Evolutionary conservation across 257 asterid species (phyloP), one percentile per base, ranked within the genome.

Genomic region (Solanum microdontum): DNA sequence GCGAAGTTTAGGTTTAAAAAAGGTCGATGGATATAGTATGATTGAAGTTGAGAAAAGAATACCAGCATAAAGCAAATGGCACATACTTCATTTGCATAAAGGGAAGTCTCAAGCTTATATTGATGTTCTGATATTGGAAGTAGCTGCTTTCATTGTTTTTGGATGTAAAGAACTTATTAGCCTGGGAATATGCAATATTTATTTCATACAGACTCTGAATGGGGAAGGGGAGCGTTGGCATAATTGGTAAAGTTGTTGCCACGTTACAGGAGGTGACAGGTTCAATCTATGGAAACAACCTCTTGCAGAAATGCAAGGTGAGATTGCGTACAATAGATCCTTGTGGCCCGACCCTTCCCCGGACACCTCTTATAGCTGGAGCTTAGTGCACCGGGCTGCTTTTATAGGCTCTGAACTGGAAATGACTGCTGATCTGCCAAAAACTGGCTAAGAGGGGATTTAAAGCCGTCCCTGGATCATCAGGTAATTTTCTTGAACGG

Each of bases 21-120:
- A 96, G 93, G 94, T 91, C 32, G 96, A 91, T 55, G 99, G 98
- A 7, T 92, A 86, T 87, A 95, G 99, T 82, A 91, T 91, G 95
- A 94, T 96, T 83, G 93, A 92, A 92, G 89, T 88, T 85, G 87
- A 87, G 84, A 40, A 72, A 62, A 14, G 34, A 30, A 39, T 72
- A 85, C 21, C 82, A 14, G 68, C 12, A 30, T 37, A 37, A 72
- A 85, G 60, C 68, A 34, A 21, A 72, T 82, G 28, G 33, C 11
- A 39, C 82, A 24, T 68, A 24, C 87, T 13, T 62, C 82, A 37
- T 28, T 37, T 26, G 64, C 45, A 64, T 9, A 37, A 39, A 48
- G 43, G 45, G 43, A 82, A 19, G 24, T 58, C 66, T 58, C 66
- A 58, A 58, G 24, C 24, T 19, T 19, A 58, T 19, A 58, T 75